A percentile compares a stretch with the other conserved stretches of the same genome.
Evolutionary conservation across 2,329 filamentous ascomycete genomes (phyloP).

Genomic region (Sodiomyces alkalinus): DNA sequence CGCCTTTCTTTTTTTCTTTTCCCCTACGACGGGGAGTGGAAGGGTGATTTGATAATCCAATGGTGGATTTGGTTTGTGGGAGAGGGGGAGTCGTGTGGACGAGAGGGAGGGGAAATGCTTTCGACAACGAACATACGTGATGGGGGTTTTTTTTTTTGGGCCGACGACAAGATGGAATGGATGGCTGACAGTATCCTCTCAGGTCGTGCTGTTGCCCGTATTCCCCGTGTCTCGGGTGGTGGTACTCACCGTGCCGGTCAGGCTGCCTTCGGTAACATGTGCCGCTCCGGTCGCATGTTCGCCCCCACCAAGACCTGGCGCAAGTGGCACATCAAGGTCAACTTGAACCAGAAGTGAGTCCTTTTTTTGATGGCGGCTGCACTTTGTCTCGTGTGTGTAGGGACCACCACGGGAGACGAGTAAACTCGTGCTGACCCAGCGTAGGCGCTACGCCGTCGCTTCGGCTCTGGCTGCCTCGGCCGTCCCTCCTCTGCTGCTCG

Average conservation of each 20-base stretch:
- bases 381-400: too few relatives aligned
- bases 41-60: too few relatives aligned
- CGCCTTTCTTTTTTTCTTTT: too few relatives aligned
- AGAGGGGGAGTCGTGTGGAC: too few relatives aligned
- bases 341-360: slow-evolving; percentile 87
- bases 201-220: slow-evolving; percentile 99
- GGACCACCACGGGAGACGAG: not conserved
- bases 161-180: too few relatives aligned
- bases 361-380: slow-evolving; percentile 1
- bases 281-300: slow-evolving; percentile 99
- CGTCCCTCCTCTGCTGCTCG: slow-evolving; percentile 84
- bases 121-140: too few relatives aligned
- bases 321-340: slow-evolving; percentile 99
- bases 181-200: slow-evolving; percentile 8
- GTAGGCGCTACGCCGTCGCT: slow-evolving; percentile 87
- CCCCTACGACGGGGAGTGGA: too few relatives aligned
- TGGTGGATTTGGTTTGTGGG: too few relatives aligned
- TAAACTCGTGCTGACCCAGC: slow-evolving; percentile 2
- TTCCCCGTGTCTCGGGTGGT: slow-evolving; percentile 99
- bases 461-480: slow-evolving; percentile 95
- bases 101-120: too few relatives aligned
- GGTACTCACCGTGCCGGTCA: slow-evolving; percentile 99
- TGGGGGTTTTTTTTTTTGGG: too few relatives aligned
- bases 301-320: slow-evolving; percentile 99
- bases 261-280: slow-evolving; percentile 99